Base-by-base conservation (phyloP, 2,329 filamentous ascomycete species). In the Colletotrichum musicola region DNA sequence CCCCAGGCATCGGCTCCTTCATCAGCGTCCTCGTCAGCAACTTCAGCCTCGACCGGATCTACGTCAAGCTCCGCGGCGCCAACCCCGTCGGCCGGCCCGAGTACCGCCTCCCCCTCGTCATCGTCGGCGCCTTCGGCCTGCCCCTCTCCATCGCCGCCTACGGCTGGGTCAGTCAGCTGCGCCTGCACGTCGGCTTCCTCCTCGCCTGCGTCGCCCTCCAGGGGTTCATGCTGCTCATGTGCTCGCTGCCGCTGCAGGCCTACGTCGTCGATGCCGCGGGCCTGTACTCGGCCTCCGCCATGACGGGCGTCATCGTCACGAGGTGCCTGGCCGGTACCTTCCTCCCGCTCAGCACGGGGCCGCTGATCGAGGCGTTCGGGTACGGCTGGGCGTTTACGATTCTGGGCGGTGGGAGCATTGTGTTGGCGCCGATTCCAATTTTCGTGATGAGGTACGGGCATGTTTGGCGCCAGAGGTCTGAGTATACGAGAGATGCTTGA, bases 181-280 rank as follows among this genome's bases (percentile, higher is more conserved):
- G 68, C 0, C 76, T 85, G 4, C 82, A 84, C 0, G 74, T 87
- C 0, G 62, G 78, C 0, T 25, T 83, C 0, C 74, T 88, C 18
- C 76, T 90, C 0, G 30, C 83, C 0, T 75, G 80, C 0, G 80
- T 86, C 0, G 80, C 74, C 3, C n/a, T 84, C 1, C 75, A 87
- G 6, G 87, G 87, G 12, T 74, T 79, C 20, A 77, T 81, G 4
- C 74, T 86, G 2, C 77, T 85, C 56, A 74, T 89, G 2, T 79
- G 79, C 4, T 78, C 84, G 54, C 74, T 89, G 20, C 86, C 87
- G 0, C 64, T 89, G 2, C 84, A 82, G 64, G 82, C 86, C 0
- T 89, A 89, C 70, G 81, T 89, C 0, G 86, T 89, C 2, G 87
- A 89, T 68, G 85, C 86, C 0, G 87, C 84, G 65, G 85, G 86